Percentiles rank a stretch among this genome's conserved stretches.
These are phyloP conservation scores for Meyerozyma sp. DNA, from an alignment of 1,139 yeast genomes.

Conservation along the genomic window DNA sequence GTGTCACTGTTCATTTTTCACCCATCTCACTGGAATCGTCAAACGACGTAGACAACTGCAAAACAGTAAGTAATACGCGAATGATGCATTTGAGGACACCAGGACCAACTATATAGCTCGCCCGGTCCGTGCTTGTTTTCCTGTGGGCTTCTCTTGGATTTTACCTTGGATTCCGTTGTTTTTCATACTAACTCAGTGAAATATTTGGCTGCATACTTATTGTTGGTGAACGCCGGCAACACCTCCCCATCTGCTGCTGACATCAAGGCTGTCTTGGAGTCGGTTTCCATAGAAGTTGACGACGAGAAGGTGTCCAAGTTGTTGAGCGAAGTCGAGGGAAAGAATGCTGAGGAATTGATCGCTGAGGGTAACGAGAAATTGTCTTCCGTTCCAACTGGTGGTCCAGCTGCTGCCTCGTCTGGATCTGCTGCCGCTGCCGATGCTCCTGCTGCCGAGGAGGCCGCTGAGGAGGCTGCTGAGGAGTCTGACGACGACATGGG, in stretches of 20 bases:
- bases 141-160: not conserved
- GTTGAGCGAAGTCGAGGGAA: constrained; percentile 90
- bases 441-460: constrained; percentile 69
- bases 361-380: constrained; percentile 95
- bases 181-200: constrained; percentile 28
- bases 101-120: not conserved
- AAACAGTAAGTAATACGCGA: not conserved
- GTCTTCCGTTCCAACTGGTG: constrained; percentile 97
- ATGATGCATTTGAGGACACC: not conserved
- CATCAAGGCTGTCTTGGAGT: constrained; percentile 80
- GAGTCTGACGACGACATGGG: constrained; percentile 50
- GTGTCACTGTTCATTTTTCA: constrained; percentile 1
- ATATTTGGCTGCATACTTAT: constrained; percentile 67
- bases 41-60: not conserved
- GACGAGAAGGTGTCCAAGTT: constrained; percentile 81
- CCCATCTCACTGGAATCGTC: not conserved
- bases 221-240: constrained; percentile 64
- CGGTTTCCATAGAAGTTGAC: constrained; percentile 96
- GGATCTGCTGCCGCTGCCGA: constrained; percentile 66
- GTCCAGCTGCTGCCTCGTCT: constrained; percentile 78
- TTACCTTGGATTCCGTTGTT: not conserved
- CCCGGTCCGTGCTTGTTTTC: not conserved
- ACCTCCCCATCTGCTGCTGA: constrained; percentile 87
- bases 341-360: constrained; percentile 84
- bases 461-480: constrained; percentile 53